Evolutionary conservation across 2,329 filamentous ascomycete genomes (phyloP).

Genomic region (Aspergillus uvarum): DNA sequence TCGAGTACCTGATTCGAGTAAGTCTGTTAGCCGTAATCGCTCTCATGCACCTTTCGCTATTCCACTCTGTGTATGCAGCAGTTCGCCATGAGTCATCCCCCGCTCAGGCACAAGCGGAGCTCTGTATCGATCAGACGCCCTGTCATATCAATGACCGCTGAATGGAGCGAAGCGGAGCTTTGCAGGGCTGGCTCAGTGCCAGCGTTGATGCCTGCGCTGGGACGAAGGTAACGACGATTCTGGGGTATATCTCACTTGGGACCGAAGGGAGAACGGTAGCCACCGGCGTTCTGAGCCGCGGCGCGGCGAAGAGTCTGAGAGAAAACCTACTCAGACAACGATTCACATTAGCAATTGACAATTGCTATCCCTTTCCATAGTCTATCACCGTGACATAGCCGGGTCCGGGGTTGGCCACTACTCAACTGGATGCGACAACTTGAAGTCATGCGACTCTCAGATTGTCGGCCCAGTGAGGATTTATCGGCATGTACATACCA

Average conservation of each 20-base stretch:
- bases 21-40: conserved; percentile 20
- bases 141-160: neutral
- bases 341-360: conserved; percentile 18
- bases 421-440: neutral
- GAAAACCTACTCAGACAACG: conserved; percentile 27
- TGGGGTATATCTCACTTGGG: conserved; percentile 51
- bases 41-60: neutral
- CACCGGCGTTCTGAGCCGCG: conserved; percentile 37
- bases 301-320: conserved; percentile 37
- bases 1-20: conserved; percentile 48
- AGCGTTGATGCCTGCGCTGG: neutral
- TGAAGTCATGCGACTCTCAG: neutral
- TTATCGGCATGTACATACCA: conserved; percentile 27
- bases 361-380: neutral
- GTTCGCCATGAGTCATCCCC: neutral
- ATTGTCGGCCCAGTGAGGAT: neutral
- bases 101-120: neutral
- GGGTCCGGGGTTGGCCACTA: neutral
- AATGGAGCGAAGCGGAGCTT: neutral
- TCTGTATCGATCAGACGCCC: neutral
- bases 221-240: neutral
- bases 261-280: conserved; percentile 58
- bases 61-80: neutral
- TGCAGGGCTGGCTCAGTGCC: neutral
- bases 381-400: neutral